These are phyloP conservation scores for Ceratocystis smalleyi DNA, from an alignment of 2,329 filamentous ascomycete species.

Conservation along the genomic window DNA sequence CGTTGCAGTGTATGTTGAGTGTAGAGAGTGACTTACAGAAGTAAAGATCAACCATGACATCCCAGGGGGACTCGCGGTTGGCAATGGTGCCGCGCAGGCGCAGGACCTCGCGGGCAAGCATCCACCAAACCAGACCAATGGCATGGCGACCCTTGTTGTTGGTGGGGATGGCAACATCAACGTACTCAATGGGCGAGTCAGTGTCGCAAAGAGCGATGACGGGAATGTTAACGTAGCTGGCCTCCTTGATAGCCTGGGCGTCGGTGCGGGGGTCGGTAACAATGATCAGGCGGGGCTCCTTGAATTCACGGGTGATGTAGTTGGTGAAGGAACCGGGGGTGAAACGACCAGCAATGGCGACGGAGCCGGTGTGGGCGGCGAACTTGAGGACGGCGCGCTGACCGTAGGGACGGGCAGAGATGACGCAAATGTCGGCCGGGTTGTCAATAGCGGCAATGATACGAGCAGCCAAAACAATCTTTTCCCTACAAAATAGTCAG, in stretches of 20 bases:
- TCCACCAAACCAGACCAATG: slow-evolving; percentile 98
- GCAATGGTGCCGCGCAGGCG: slow-evolving; percentile 94
- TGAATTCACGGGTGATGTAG: slow-evolving; percentile 99
- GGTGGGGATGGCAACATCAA: slow-evolving; percentile 98
- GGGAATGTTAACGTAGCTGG: slow-evolving; percentile 99
- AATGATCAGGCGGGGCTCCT: slow-evolving; percentile 98
- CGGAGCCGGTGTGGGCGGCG: slow-evolving; percentile 92
- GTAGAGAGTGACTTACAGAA: slow-evolving; percentile 51
- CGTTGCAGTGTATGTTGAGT: neutral
- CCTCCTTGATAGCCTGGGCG: slow-evolving; percentile 99
- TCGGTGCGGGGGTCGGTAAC: slow-evolving; percentile 99
- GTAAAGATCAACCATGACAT: slow-evolving; percentile 99
- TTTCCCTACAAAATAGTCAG: slow-evolving; percentile 56
- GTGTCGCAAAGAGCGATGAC: slow-evolving; percentile 98
- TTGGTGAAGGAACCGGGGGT: slow-evolving; percentile 99
- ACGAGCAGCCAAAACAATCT: slow-evolving; percentile 95
- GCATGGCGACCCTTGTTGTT: slow-evolving; percentile 99
- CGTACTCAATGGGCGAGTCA: slow-evolving; percentile 98
- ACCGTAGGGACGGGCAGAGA: slow-evolving; percentile 98
- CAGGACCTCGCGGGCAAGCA: slow-evolving; percentile 98
- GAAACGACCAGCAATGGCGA: slow-evolving; percentile 97
- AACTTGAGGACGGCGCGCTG: slow-evolving; percentile 99
- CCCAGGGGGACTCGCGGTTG: slow-evolving; percentile 93
- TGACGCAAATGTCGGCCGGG: slow-evolving; percentile 97
- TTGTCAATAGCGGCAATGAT: slow-evolving; percentile 99